A percentile compares a stretch with the other conserved stretches of the same genome.
phyloP scores from a whole-genome alignment of 306 rosid genomes.

The Corylus heterophylla region DNA sequence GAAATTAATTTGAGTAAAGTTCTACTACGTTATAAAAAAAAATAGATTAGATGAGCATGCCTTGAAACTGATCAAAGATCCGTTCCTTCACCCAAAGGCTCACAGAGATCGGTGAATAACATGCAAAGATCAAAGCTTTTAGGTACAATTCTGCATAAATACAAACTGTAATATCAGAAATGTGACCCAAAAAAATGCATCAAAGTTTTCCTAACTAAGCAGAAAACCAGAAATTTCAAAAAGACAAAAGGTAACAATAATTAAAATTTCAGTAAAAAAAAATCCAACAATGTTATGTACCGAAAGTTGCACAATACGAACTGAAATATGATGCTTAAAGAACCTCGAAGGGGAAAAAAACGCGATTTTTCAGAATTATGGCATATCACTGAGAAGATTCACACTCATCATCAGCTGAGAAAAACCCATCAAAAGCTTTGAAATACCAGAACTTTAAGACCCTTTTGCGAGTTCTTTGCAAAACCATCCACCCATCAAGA shows the following conservation, averaged over 20 bases:
- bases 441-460: conserved; percentile 14
- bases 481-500: conserved; percentile 18
- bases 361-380: neutral
- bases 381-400: neutral
- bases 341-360: neutral
- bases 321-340: neutral
- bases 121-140: conserved; percentile 37
- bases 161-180: conserved; percentile 24
- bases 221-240: neutral
- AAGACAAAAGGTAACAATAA: neutral
- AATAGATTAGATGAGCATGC: conserved; percentile 19
- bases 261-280: neutral
- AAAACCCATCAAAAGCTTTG: conserved; percentile 25
- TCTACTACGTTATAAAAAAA: too few relatives aligned
- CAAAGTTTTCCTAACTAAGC: neutral
- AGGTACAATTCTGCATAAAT: conserved; percentile 22
- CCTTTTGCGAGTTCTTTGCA: neutral
- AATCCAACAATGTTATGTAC: neutral
- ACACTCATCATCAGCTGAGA: conserved; percentile 15
- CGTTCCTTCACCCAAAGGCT: conserved; percentile 27
- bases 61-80: conserved; percentile 21
- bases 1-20: too few relatives aligned
- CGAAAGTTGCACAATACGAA: neutral
- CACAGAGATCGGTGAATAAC: conserved; percentile 32
- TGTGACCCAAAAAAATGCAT: too few relatives aligned